Conservation (phyloP, 2,329 filamentous ascomycete species). For the Incumbomyces delicatus region DNA sequence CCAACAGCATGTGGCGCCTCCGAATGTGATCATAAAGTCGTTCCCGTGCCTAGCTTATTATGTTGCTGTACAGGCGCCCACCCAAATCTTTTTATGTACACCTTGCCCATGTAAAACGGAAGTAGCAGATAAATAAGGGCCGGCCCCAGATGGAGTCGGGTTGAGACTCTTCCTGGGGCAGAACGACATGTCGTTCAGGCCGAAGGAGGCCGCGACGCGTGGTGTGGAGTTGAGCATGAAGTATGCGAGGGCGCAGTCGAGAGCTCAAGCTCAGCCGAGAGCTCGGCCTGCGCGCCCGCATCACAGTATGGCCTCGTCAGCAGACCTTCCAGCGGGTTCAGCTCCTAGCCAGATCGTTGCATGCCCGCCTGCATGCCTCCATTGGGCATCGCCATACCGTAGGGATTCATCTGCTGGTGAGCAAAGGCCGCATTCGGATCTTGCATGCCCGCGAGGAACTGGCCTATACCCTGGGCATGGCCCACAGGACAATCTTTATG, state of each 20-base stretch:
- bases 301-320: neutral
- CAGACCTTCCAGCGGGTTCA: neutral
- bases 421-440: conserved; percentile 24
- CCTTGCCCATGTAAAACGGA: neutral
- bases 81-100: conserved; percentile 1
- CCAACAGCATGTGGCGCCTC: neutral
- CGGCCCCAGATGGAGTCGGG: neutral
- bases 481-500: conserved; percentile 96
- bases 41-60: neutral
- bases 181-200: neutral
- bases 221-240: too few relatives aligned
- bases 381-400: conserved; percentile 34
- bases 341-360: conserved; percentile 14
- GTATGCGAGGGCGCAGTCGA: too few relatives aligned
- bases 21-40: neutral
- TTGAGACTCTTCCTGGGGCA: neutral
- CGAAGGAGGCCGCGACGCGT: neutral
- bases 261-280: too few relatives aligned
- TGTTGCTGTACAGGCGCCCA: conserved; percentile 3
- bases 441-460: conserved; percentile 36
- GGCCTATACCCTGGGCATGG: conserved; percentile 59
- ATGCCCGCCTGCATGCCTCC: conserved; percentile 20
- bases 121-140: neutral
- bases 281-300: neutral
- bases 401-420: conserved; percentile 30